Base-by-base conservation (phyloP, 2,329 filamentous ascomycete species). In the Leptosphaerulina australis region DNA sequence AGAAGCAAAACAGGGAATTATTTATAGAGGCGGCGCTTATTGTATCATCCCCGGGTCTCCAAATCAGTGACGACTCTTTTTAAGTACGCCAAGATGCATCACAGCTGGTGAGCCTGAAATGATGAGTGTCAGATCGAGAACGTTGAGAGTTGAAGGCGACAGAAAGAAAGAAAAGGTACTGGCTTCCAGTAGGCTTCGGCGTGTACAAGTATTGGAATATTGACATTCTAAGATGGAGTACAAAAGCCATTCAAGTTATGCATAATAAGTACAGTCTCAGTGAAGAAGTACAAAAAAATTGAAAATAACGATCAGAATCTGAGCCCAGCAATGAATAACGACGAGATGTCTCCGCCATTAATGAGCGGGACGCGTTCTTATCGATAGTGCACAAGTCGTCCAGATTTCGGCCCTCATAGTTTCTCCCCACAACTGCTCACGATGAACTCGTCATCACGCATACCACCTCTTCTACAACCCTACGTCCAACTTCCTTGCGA, bases 391-490 rank as follows among this genome's bases (percentile, higher is more conserved):
- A 9, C 4, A 28, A 36, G 31, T 30, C 28, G 39, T 35, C 33
- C 30, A 38, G 29, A 26, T 40, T 45, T 30, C 36, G n/a, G 29
- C 22, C 30, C 26, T 33, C 36, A 40, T 44, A 36, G 44, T 47
- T 55, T 50, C 36, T 50, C 44, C 44, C 39, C 47, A 29, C 38
- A 25, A 17, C 35, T 17, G 44, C 36, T 50, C 56, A 56, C 55
- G 15, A 73, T 72, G 69, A 62, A 69, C 55, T 65, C 67, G 26
- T 70, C 80, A 14, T 77, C 79, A 5, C 78, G 81, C 53, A 81
- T 84, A 51, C 87, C 88, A 2, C 78, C 82, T 47, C 80, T 87
- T 2, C 77, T 91, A 11, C 81, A 88, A 62, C 79, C 85, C 5
- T 87, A 87, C 69, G 77, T 88, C 40, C 64, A 74, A 36, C 77